A percentile compares a stretch with the other conserved stretches of the same genome.
Conservation (phyloP, 2,329 filamentous ascomycete genomes). For the Calonectria pteridis region DNA sequence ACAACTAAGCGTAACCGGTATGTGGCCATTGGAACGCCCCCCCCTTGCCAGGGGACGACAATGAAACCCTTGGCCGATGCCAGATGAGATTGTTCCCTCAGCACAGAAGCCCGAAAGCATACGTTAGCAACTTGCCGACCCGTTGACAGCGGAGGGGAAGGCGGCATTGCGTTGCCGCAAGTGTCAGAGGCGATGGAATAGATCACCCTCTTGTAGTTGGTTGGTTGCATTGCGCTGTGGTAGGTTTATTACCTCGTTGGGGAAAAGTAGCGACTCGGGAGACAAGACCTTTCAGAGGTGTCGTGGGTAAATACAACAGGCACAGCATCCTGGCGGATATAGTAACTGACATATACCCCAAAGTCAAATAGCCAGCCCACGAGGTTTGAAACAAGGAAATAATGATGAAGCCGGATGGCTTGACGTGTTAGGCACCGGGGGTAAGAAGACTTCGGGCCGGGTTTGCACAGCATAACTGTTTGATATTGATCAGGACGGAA, state of each 20-base stretch:
- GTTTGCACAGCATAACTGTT: conserved; percentile 9
- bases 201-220: not conserved
- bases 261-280: not conserved
- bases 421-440: not conserved
- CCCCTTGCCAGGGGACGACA: conserved; percentile 34
- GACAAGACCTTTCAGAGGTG: conserved; percentile 5
- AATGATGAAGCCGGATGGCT: not conserved
- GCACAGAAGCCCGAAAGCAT: conserved; percentile 21
- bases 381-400: conserved; percentile 9
- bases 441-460: not conserved
- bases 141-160: not conserved
- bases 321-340: conserved; percentile 32
- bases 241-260: not conserved
- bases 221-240: not conserved
- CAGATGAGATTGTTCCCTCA: not conserved
- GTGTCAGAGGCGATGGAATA: not conserved
- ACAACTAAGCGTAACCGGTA: conserved; percentile 13
- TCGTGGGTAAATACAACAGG: conserved; percentile 38
- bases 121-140: conserved; percentile 3
- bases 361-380: conserved; percentile 23
- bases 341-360: conserved; percentile 37
- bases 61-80: conserved; percentile 38
- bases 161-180: not conserved
- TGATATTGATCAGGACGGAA: not conserved
- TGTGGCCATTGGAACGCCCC: conserved; percentile 12